Evolutionary conservation across 2,329 filamentous ascomycete genomes (phyloP), one percentile per base, ranked within the genome.

Genomic region (Hypoxylon sp.): DNA sequence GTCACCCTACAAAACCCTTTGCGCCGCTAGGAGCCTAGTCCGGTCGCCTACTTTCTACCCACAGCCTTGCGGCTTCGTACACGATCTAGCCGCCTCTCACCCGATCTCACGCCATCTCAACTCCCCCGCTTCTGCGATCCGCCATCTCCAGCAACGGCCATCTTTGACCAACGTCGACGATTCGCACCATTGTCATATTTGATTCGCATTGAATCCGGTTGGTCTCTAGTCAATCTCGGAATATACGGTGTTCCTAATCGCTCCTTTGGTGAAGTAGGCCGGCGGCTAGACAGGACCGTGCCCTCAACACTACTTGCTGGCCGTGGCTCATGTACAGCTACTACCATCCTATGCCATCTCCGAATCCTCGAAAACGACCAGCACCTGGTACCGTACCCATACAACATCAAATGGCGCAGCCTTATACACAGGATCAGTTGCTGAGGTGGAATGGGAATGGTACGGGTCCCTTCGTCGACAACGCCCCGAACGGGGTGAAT

Each of bases 391-490:
- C 69, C 58, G 39, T 75, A 62, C 76, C 77, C 3, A 72, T 75
- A 63, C 74, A 67, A 59, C 80, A 81, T 29, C 81, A 80, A 72
- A 79, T 85, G 75, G 82, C 85, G 62, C 77, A 79, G 50, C 73
- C 79, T 19, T 82, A 79, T 69, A 62, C 76, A 65, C 78, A 78
- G 77, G 85, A 86, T 52, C 85, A 87, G 77, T 84, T 86, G 70
- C 74, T 87, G 50, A 83, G 85, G 77, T 89, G 87, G 86, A 85
- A 82, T 65, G 82, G 83, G 65, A 82, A 80, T 57, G 77, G 75
- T 68, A 70, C 78, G 46, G 74, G 70, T 15, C 70, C 65, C 52
- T 74, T 76, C 53, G 73, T 77, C 17, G 80, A 83, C 31, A 76
- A 75, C 62, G 71, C 77, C 51, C 61, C 75, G 46, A 76, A 75